Evolutionary conservation across 2,329 filamentous ascomycete genomes (phyloP), one percentile per base, ranked within the genome.

Genomic region (Colletotrichum euphorbiae): DNA sequence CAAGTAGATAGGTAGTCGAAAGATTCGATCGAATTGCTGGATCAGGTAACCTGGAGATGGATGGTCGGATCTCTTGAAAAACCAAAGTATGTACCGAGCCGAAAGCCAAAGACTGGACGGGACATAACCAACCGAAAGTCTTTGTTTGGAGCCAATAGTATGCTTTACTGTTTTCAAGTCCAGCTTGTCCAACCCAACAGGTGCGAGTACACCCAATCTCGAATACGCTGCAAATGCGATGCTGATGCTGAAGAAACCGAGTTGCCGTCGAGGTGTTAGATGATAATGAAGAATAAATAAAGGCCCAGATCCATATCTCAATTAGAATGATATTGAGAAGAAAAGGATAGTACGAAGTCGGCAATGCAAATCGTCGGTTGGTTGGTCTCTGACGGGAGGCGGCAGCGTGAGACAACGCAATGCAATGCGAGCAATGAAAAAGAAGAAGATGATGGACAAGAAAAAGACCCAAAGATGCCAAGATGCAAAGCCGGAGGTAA

Each of bases 401-500:
- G 43, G 19, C 17, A 4, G 24, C 24, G 3, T 3, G 21, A 19
- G 12, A 24, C 43, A 33, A 51, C 62, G 60, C 69, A 54, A 67
- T 60, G 54, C 45, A 59, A 68, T 62, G 48, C 70, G 70, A 63
- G 42, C 45, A 65, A 69, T 54, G 15, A 54, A 19, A 28, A 28
- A 51, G 7, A 33, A 51, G 8, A 51, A 71, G 28, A 28, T 28
- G 68, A 52, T 63, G 63, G 45, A 68, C 67, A 52, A 54, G 51
- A 52, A 70, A 70, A 67, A 1, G 69, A 71, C 72, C 74, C 71
- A 76, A 70, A 75, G 52, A 71, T 71, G 71, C 71, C 74, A 75
- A 75, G 75, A 72, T 71, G 71, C 71, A 74, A 75, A 75, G 75
- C 72, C 73, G 71, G 76, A 78, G 67, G 67, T 69, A 69, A 69